phyloP scores from a whole-genome alignment of 495 filamentous ascomycete species.

The Hyaloscypha bicolor region DNA sequence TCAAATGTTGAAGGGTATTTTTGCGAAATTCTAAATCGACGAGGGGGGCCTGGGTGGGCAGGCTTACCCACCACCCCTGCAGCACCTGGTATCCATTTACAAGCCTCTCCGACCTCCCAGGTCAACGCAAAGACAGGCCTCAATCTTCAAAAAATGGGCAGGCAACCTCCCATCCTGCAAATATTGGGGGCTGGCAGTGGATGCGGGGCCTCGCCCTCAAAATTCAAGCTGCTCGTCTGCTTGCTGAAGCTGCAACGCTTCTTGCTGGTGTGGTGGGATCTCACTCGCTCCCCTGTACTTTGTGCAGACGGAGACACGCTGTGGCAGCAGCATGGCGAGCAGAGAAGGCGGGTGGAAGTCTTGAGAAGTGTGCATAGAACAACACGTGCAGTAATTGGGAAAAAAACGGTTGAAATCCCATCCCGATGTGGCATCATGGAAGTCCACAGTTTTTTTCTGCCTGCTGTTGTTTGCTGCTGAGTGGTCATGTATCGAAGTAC shows the following conservation, averaged over 20 bases:
- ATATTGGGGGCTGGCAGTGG: constrained; percentile 75
- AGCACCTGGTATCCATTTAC: not conserved
- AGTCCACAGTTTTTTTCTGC: constrained; percentile 1
- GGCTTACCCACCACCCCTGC: constrained; percentile 10
- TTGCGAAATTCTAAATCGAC: constrained; percentile 6
- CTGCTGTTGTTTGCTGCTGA: constrained; percentile 15
- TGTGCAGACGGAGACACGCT: not conserved
- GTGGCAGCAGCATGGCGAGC: constrained; percentile 19
- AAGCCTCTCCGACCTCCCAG: constrained; percentile 5
- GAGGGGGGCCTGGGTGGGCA: not conserved
- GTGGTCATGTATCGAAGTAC: constrained; percentile 16
- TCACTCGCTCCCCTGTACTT: not conserved
- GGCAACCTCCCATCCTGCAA: constrained; percentile 32
- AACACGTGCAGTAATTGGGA: constrained; percentile 17
- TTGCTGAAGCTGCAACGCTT: not conserved
- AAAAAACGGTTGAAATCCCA: constrained; percentile 13
- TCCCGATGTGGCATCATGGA: constrained; percentile 5
- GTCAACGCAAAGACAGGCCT: constrained; percentile 14
- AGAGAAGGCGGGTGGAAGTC: constrained; percentile 26
- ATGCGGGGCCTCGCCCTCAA: constrained; percentile 62
- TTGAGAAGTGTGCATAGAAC: constrained; percentile 9
- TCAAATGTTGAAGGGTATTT: constrained; percentile 4
- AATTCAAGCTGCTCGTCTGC: constrained; percentile 1
- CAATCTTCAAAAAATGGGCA: constrained; percentile 7
- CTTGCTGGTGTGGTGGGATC: not conserved